Percentiles rank a stretch among this genome's conserved stretches.
These are phyloP conservation scores for Aspergillus bertholletiae DNA, from an alignment of 495 filamentous ascomycete genomes.

Conservation along the genomic window DNA sequence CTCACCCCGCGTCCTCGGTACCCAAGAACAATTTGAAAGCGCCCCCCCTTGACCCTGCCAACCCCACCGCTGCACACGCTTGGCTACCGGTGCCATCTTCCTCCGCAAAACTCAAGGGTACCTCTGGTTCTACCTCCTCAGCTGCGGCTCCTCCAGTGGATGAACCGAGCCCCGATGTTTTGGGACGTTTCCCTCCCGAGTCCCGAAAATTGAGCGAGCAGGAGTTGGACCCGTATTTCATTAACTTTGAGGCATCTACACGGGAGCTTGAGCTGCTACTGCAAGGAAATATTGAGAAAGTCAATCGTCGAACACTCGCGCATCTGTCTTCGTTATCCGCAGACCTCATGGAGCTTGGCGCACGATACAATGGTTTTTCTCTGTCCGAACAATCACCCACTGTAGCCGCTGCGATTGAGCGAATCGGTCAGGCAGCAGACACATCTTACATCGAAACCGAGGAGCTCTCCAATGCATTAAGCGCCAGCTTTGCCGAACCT, in stretches of 20 bases:
- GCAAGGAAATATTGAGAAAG: constrained; percentile 90
- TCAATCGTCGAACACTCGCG: constrained; percentile 82
- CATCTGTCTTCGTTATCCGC: constrained; percentile 79
- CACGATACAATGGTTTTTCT: constrained; percentile 94
- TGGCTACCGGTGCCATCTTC: constrained; percentile 81
- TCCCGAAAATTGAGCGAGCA: constrained; percentile 73
- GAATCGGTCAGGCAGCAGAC: constrained; percentile 90
- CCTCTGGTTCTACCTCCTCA: constrained; percentile 41
- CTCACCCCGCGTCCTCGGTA: constrained; percentile 83
- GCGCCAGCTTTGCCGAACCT: constrained; percentile 90
- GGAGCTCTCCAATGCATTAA: constrained; percentile 77
- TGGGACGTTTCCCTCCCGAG: constrained; percentile 80
- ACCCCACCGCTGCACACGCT: constrained; percentile 81
- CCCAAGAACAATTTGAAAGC: constrained; percentile 93
- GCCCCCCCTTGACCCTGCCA: constrained; percentile 87
- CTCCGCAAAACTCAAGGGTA: constrained; percentile 78
- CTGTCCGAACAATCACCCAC: constrained; percentile 84
- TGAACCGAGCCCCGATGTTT: constrained; percentile 59
- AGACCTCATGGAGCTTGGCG: constrained; percentile 88
- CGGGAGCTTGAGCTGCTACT: constrained; percentile 82
- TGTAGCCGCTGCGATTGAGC: constrained; percentile 90
- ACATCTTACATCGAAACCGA: constrained; percentile 94
- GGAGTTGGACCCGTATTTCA: constrained; percentile 93
- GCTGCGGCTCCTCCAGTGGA: constrained; percentile 55
- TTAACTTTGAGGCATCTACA: constrained; percentile 82